Base-by-base conservation (phyloP, 2,329 filamentous ascomycete species). In the Trichoderma atrobrunneum region DNA sequence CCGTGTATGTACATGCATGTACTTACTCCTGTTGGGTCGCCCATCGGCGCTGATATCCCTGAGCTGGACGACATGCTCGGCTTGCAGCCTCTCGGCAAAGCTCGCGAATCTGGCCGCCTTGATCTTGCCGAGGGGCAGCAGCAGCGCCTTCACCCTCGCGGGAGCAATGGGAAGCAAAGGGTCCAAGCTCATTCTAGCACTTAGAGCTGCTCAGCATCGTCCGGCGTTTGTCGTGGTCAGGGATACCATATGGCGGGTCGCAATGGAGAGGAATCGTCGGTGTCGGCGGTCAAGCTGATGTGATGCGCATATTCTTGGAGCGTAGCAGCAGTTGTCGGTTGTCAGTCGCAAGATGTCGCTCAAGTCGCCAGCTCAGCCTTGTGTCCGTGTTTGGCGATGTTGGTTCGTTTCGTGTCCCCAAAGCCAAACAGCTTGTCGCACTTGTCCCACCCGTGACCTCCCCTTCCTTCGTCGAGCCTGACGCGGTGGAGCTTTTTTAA, bases 121-220 rank as follows among this genome's bases (percentile, higher is more conserved):
- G 81, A 98, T 96, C 79, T 89, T 91, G 68, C 95, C 95, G 76
- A 97, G 87, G 70, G 96, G 96, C 74, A 98, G 86, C 73, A 97
- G 88, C 77, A 98, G 89, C 74, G 92, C 93, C 85, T 93, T 93
- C 80, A 98, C 90, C 87, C 93, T 92, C 84, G 94, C 95, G 80
- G 94, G 94, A 82, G 95, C 93, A 85, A 95, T 90, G 82, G 95
- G 94, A 81, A 95, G 92, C 81, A 97, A 89, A 82, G 93, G 91
- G 86, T 98, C 95, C 84, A 93, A 88, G 85, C 89, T 91, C 94
- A 97, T 97, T 80, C 84, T 92, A 86, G 82, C 84, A 86, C 84
- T 80, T 80, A 82, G 72, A 76, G 75, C 74, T 74, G 70, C 74
- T 78, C 77, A 81, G 77, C 79, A 80, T 81, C 74, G 74, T 79